Evolutionary conservation across 2,329 filamentous ascomycete species (phyloP).

Genomic region (Lachnellula occidentalis): DNA sequence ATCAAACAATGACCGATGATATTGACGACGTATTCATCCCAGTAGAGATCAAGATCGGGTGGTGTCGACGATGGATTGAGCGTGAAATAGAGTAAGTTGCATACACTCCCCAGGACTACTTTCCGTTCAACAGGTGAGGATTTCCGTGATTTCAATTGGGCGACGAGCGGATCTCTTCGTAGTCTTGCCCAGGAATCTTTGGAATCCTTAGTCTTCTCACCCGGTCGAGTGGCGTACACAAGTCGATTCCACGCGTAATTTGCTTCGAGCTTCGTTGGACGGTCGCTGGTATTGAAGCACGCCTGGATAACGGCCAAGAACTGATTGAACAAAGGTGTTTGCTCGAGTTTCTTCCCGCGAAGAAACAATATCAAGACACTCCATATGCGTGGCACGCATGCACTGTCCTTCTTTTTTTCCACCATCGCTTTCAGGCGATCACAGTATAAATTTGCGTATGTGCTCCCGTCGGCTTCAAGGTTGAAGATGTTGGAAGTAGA

Average conservation of each 20-base stretch:
- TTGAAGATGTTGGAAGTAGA: conserved; percentile 61
- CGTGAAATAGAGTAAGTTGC: conserved; percentile 76
- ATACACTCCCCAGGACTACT: conserved; percentile 62
- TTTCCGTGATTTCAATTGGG: conserved; percentile 61
- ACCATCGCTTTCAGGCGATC: conserved; percentile 64
- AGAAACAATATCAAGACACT: conserved; percentile 74
- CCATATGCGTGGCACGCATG: conserved; percentile 82
- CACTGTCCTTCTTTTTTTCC: conserved; percentile 54
- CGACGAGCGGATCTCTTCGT: conserved; percentile 49
- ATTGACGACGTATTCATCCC: conserved; percentile 67
- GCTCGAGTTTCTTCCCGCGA: conserved; percentile 52
- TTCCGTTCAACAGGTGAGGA: conserved; percentile 42
- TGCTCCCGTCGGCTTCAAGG: conserved; percentile 35
- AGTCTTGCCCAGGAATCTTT: conserved; percentile 15
- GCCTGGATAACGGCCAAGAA: conserved; percentile 77
- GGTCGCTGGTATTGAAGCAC: conserved; percentile 77
- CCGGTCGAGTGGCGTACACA: conserved; percentile 65
- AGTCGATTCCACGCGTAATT: conserved; percentile 84
- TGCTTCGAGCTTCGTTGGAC: conserved; percentile 65
- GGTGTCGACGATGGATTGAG: conserved; percentile 64
- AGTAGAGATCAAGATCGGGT: conserved; percentile 67
- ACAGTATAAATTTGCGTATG: conserved; percentile 65
- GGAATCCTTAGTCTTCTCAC: conserved; percentile 44
- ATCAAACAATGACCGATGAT: conserved; percentile 55
- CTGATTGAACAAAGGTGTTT: conserved; percentile 66